phyloP scores from a whole-genome alignment of 129 eudicot species.

The Artemisia tridentata region DNA sequence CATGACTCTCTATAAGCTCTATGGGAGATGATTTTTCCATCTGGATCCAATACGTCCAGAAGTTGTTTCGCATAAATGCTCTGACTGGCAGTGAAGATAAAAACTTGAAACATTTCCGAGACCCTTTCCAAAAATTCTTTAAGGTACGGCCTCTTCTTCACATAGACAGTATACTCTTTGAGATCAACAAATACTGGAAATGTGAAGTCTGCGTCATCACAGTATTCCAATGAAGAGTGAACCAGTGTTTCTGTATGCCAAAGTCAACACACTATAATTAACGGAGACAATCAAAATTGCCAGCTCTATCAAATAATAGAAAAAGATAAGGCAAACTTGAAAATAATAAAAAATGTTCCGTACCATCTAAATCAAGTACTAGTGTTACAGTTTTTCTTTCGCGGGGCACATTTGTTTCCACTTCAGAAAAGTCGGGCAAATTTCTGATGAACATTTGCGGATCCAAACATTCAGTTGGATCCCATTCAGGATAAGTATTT shows the following conservation, averaged over 20 bases:
- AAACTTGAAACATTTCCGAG: conserved; percentile 80
- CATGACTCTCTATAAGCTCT: conserved; percentile 97
- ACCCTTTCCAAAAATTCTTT: conserved; percentile 71
- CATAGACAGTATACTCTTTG: conserved; percentile 82
- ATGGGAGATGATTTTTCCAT: conserved; percentile 70
- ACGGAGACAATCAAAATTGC: background rate
- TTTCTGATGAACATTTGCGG: conserved; percentile 74
- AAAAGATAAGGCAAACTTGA: background rate
- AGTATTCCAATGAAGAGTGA: conserved; percentile 80
- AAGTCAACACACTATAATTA: conserved; percentile 4
- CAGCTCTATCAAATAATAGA: background rate
- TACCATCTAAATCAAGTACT: conserved; percentile 97
- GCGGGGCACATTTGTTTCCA: conserved; percentile 33
- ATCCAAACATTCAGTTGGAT: conserved; percentile 70
- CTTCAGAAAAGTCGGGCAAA: conserved; percentile 63
- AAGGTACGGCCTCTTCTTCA: conserved; percentile 85
- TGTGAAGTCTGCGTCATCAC: conserved; percentile 83
- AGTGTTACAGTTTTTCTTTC: conserved; percentile 66
- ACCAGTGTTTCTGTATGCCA: conserved; percentile 80
- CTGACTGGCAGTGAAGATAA: conserved; percentile 94
- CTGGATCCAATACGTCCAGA: conserved; percentile 84
- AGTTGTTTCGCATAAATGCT: conserved; percentile 93
- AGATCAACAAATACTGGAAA: conserved; percentile 68
- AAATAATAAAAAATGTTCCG: conserved; percentile 24
- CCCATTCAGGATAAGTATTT: conserved; percentile 50